A percentile compares a stretch with the other conserved stretches of the same genome.
Conservation (phyloP, 1,284 basidiomycete species). For the Leccinum solheimii region DNA sequence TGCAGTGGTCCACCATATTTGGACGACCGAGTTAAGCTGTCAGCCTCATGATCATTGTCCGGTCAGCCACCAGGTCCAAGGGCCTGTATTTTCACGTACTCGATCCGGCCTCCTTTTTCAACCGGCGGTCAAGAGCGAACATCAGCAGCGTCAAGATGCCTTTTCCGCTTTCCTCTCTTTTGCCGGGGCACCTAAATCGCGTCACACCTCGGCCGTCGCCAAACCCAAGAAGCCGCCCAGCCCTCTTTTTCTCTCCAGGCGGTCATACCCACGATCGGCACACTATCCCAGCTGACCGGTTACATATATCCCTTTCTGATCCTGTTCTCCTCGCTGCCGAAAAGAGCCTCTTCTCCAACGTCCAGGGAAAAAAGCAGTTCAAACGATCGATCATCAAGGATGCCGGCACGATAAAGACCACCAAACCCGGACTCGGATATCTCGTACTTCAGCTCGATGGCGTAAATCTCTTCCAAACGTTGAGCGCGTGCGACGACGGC, state of each 20-base stretch:
- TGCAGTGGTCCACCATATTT: slow-evolving; percentile 1
- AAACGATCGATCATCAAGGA: background rate
- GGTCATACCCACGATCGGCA: slow-evolving; percentile 17
- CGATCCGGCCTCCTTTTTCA: background rate
- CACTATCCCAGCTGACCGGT: slow-evolving; percentile 12
- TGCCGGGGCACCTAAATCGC: background rate
- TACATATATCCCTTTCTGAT: slow-evolving; percentile 27
- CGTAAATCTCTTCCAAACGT: background rate
- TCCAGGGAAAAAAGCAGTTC: background rate
- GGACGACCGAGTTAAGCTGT: slow-evolving; percentile 1
- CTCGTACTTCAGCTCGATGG: background rate
- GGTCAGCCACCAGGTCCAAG: slow-evolving; percentile 20
- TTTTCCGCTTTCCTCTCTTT: slow-evolving; percentile 3
- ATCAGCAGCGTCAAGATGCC: slow-evolving; percentile 13
- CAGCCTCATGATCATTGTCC: slow-evolving; percentile 12
- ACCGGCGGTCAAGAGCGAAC: background rate
- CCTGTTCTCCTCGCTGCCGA: slow-evolving; percentile 27
- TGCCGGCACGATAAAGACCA: slow-evolving; percentile 1
- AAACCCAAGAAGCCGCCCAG: background rate
- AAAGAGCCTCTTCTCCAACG: slow-evolving; percentile 11
- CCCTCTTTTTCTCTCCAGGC: slow-evolving; percentile 20
- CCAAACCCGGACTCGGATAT: background rate
- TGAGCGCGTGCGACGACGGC: background rate
- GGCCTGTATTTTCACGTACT: background rate
- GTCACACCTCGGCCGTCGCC: slow-evolving; percentile 1